Base-by-base conservation (phyloP, 2,329 filamentous ascomycete species). In the Dactylellina drechsleri region DNA sequence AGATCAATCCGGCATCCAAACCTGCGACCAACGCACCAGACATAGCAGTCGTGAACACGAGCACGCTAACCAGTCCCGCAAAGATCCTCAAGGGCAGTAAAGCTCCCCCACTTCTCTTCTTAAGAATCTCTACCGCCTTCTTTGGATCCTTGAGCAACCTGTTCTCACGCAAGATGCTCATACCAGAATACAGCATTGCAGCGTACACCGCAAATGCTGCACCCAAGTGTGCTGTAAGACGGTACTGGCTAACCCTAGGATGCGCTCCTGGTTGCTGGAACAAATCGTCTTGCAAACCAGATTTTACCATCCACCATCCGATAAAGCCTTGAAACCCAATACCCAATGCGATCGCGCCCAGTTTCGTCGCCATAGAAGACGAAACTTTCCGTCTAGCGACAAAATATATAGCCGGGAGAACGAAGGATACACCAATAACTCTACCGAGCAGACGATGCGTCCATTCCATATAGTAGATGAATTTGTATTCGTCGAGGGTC, bases 401-500 rank as follows among this genome's bases (percentile, higher is more conserved):
- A 81, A 98, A 96, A 85, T 97, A 98, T 66, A 90, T 83, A 6
- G 94, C 92, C 0, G 95, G 95, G 0, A 97, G 81, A 56, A 97
- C 89, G 82, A 98, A 97, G 59, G 92, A 91, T 77, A 98, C 83
- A 72, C 95, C 95, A 70, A 99, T 92, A 79, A 96, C 86, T 77
- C 95, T 90, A 53, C 95, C 95, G 93, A 95, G 98, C 66, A 97
- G 86, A 31, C 95, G 89, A 83, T 99, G 95, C 50, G 90, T 89
- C 95, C 95, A 99, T 85, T 99, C 95, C 95, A 98, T 98, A 82
- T 91, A 99, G 86, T 98, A 99, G 78, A 99, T 99, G 81, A 95
- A 91, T 83, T 98, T 97, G 85, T 98, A 99, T 82, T 99, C 95
- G 71, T 89, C 87, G 67, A 99, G 85, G 36, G 87, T 90, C 95